Conservation (phyloP, 352 stramenopile species). For the Pythium vanterpoolii region DNA sequence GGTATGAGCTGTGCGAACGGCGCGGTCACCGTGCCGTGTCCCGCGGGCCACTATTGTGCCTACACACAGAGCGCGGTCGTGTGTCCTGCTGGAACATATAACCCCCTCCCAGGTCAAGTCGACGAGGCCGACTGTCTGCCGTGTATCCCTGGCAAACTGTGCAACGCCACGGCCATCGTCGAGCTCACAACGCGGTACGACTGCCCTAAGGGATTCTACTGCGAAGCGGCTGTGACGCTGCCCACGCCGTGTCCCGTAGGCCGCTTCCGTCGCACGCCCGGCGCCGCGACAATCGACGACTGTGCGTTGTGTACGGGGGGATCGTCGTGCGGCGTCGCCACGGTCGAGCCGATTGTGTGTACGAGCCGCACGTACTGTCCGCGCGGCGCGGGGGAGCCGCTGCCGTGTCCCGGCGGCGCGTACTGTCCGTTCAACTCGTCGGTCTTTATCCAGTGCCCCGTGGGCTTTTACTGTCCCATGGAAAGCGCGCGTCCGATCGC, state of each 20-base stretch:
- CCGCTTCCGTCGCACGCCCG: slow-evolving; percentile 31
- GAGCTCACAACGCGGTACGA: slow-evolving; percentile 43
- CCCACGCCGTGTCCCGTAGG: slow-evolving; percentile 46
- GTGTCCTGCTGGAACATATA: slow-evolving; percentile 66
- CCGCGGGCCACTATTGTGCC: slow-evolving; percentile 54
- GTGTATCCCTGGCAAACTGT: slow-evolving; percentile 71
- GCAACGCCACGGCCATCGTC: slow-evolving; percentile 63
- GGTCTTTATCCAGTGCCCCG: slow-evolving; percentile 44
- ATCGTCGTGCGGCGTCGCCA: slow-evolving; percentile 52
- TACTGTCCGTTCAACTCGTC: slow-evolving; percentile 81
- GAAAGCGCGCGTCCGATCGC: slow-evolving; percentile 26
- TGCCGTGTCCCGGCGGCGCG: slow-evolving; percentile 53
- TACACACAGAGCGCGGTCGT: slow-evolving; percentile 38
- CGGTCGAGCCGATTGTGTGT: slow-evolving; percentile 50
- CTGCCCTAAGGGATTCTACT: slow-evolving; percentile 77
- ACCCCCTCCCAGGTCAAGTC: slow-evolving; percentile 32
- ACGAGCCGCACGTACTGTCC: slow-evolving; percentile 59
- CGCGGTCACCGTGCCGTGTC: slow-evolving; percentile 57
- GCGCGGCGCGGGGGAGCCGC: slow-evolving; percentile 38
- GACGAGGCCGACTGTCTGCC: slow-evolving; percentile 49
- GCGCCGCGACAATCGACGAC: slow-evolving; percentile 36
- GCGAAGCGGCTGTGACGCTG: slow-evolving; percentile 34
- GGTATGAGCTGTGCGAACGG: slow-evolving; percentile 85
- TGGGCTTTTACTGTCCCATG: slow-evolving; percentile 74
- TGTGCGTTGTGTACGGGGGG: slow-evolving; percentile 53